phyloP scores from a whole-genome alignment of 805 yeast genomes.

The Cyberlindnera mrakii region DNA sequence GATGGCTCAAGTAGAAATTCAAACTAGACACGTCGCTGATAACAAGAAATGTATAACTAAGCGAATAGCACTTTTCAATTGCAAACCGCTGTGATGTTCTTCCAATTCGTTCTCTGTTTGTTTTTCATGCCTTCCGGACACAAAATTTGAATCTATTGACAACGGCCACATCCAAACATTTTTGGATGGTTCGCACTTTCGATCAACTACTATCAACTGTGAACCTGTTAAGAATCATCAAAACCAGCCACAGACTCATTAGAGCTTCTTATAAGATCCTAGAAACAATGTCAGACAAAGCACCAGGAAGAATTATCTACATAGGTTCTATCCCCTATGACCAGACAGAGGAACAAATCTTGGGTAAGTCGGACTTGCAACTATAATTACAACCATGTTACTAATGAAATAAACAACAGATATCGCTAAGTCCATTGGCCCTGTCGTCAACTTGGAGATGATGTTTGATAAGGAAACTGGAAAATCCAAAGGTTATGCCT shows the following conservation, averaged over 20 bases:
- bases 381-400: background rate
- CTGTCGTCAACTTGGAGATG: constrained; percentile 68
- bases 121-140: background rate
- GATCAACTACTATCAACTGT: too few species aligned
- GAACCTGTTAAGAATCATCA: too few species aligned
- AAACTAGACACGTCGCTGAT: too few species aligned
- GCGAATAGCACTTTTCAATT: too few species aligned
- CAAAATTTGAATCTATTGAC: too few species aligned
- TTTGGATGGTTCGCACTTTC: background rate
- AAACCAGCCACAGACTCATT: background rate
- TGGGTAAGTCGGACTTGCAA: constrained; percentile 18
- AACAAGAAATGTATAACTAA: too few species aligned
- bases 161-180: background rate
- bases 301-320: constrained; percentile 47
- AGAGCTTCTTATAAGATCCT: too few species aligned
- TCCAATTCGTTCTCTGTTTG: background rate
- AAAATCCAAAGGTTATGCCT: constrained; percentile 85
- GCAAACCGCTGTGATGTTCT: background rate
- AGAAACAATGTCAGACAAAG: constrained; percentile 11
- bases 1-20: too few species aligned
- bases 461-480: constrained; percentile 88
- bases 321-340: constrained; percentile 90
- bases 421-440: constrained; percentile 83
- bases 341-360: constrained; percentile 89
- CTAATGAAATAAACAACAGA: constrained; percentile 30